Evolutionary conservation across 2,329 filamentous ascomycete species (phyloP).

Genomic region (Phialophora macrospora): DNA sequence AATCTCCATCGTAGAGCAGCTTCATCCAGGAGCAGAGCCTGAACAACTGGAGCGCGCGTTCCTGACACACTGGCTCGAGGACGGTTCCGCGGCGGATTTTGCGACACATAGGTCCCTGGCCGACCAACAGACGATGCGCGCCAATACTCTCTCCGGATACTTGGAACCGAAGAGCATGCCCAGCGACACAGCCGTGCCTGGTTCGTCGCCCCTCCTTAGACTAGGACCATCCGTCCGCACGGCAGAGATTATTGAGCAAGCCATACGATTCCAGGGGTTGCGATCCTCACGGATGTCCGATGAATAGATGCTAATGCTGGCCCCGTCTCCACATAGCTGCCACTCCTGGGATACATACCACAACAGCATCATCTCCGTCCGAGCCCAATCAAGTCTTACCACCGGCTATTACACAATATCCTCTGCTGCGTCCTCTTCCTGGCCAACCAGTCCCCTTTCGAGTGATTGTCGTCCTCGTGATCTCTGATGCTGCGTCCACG

Average conservation of each 20-base stretch:
- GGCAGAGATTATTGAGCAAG: neutral
- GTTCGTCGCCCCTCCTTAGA: neutral
- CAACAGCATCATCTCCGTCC: neutral
- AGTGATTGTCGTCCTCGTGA: neutral
- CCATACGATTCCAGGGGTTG: neutral
- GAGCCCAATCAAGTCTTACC: neutral
- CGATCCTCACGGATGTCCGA: neutral
- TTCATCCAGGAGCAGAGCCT: neutral
- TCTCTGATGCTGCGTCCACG: neutral
- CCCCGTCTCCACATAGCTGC: neutral
- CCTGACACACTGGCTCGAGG: neutral
- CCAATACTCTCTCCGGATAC: neutral
- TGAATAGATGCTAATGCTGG: neutral
- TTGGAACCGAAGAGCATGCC: neutral
- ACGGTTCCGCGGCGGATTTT: neutral
- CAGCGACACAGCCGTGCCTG: neutral
- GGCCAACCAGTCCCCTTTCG: neutral
- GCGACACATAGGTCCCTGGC: neutral
- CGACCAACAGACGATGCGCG: neutral
- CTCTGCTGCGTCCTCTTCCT: neutral
- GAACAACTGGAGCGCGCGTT: neutral
- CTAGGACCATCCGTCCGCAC: neutral
- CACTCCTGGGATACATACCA: neutral
- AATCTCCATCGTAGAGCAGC: neutral
- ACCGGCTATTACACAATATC: neutral